Evolutionary conservation across 2,329 filamentous ascomycete species (phyloP), one percentile per base, ranked within the genome.

Genomic region (Sporothrix euskadiensis): DNA sequence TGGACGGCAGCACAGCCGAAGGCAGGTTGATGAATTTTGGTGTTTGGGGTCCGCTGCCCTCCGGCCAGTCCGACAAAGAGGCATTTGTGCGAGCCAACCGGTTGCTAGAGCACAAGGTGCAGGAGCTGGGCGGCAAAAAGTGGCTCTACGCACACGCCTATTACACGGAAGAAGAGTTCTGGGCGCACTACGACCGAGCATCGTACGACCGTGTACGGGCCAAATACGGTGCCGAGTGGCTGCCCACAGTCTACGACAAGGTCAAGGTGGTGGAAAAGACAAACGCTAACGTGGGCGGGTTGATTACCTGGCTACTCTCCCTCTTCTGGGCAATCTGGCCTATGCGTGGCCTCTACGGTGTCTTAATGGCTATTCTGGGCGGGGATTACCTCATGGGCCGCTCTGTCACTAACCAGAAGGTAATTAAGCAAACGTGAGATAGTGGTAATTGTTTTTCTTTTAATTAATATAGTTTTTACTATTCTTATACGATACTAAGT

Each of bases 71-170:
- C 2, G 80, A 83, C 39, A 81, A 84, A 3, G 79, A 83, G 1
- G 81, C 83, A 10, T 88, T 87, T 69, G 82, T 91, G 9, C 77
- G 78, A 0, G 82, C 84, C 69, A 92, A 92, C 79, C 85, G 88
- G 0, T 84, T 83, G 0, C 82, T 93, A 0, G 91, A 92, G 80
- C 81, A 83, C 9, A 88, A 87, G 72, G 83, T 92, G 0, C 84
- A 84, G 9, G 85, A 87, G 35, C 83, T 90, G 7, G 84, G 86
- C 2, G 91, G 91, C 6, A 89, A 88, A 83, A 92, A 92, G 80
- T 91, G 89, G 83, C 81, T 93, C 0, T 93, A 93, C 75, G 89
- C 90, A 0, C 90, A 92, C 73, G 88, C 89, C 0, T 92, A 90
- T 80, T 91, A 91, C 79, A 87, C 85, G 3, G 87, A 91, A 78